A percentile compares a stretch with the other conserved stretches of the same genome.
Evolutionary conservation across 2,329 filamentous ascomycete genomes (phyloP).

Genomic region (Volutella citrinella): DNA sequence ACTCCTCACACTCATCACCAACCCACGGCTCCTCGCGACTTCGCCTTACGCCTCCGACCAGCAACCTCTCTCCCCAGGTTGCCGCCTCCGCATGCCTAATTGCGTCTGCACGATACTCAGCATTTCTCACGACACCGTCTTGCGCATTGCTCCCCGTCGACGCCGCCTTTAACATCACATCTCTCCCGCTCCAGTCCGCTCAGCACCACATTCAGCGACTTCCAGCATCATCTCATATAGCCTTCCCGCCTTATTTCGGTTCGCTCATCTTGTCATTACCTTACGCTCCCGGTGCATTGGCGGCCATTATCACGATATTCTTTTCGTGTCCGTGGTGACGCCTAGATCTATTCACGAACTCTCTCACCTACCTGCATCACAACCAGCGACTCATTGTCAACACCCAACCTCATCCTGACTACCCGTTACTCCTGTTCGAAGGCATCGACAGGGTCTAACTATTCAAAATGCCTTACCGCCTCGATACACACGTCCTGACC

Average conservation of each 20-base stretch:
- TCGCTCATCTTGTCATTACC: slow-evolving; percentile 1
- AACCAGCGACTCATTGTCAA: slow-evolving; percentile 10
- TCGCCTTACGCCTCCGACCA: not conserved
- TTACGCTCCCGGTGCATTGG: slow-evolving; percentile 18
- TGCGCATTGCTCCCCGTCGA: slow-evolving; percentile 12
- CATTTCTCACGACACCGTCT: slow-evolving; percentile 16
- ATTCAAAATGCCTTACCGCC: slow-evolving; percentile 72
- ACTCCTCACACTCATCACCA: slow-evolving; percentile 21
- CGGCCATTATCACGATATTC: slow-evolving; percentile 15
- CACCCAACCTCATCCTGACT: slow-evolving; percentile 9
- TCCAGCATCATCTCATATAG: not conserved
- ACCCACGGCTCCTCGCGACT: slow-evolving; percentile 12
- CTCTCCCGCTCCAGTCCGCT: slow-evolving; percentile 7
- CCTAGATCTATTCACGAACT: slow-evolving; percentile 11
- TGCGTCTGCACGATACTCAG: slow-evolving; percentile 22
- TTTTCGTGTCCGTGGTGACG: slow-evolving; percentile 14
- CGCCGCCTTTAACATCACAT: slow-evolving; percentile 18
- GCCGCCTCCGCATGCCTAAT: slow-evolving; percentile 19
- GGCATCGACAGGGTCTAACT: slow-evolving; percentile 30
- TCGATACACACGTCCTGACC: slow-evolving; percentile 83
- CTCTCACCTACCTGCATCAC: slow-evolving; percentile 5
- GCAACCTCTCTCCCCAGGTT: slow-evolving; percentile 8
- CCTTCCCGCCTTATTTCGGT: too few relatives aligned
- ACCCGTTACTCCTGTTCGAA: slow-evolving; percentile 30
- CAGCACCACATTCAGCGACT: not conserved